Conservation (phyloP, 805 yeast genomes). For the Maudiozyma serrabonitensis region DNA sequence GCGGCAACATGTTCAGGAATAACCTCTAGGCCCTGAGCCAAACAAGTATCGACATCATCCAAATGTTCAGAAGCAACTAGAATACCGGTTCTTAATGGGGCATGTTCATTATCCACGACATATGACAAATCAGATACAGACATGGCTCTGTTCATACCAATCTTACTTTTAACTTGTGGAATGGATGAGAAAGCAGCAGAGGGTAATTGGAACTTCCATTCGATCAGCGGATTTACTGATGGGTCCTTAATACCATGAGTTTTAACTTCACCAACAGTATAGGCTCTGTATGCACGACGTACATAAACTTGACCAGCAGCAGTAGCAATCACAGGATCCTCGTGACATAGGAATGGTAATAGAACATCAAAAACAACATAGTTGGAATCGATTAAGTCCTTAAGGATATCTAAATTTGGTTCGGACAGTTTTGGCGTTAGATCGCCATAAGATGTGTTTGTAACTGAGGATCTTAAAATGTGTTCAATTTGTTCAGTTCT, state of each 20-base stretch:
- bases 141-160: conserved; percentile 70
- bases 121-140: conserved; percentile 89
- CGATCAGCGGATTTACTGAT: conserved; percentile 54
- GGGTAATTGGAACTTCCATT: conserved; percentile 86
- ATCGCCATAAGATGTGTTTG: conserved; percentile 83
- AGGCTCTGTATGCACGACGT: conserved; percentile 95
- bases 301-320: conserved; percentile 97
- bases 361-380: conserved; percentile 94
- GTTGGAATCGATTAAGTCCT: conserved; percentile 91
- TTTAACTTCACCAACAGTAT: conserved; percentile 68
- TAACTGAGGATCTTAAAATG: conserved; percentile 83
- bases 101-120: conserved; percentile 59
- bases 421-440: conserved; percentile 62
- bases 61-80: conserved; percentile 71
- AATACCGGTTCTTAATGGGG: conserved; percentile 74
- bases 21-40: conserved; percentile 63
- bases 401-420: conserved; percentile 71
- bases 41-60: conserved; percentile 82
- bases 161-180: conserved; percentile 39
- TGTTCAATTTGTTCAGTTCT: conserved; percentile 96
- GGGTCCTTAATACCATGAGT: conserved; percentile 35
- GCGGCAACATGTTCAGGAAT: conserved; percentile 42
- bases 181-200: conserved; percentile 69
- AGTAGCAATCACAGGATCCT: conserved; percentile 80
- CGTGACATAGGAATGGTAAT: conserved; percentile 76